Percentiles rank a stretch among this genome's conserved stretches.
Evolutionary conservation across 495 filamentous ascomycete species (phyloP).

Genomic region (Penicillium dipodomyicola): DNA sequence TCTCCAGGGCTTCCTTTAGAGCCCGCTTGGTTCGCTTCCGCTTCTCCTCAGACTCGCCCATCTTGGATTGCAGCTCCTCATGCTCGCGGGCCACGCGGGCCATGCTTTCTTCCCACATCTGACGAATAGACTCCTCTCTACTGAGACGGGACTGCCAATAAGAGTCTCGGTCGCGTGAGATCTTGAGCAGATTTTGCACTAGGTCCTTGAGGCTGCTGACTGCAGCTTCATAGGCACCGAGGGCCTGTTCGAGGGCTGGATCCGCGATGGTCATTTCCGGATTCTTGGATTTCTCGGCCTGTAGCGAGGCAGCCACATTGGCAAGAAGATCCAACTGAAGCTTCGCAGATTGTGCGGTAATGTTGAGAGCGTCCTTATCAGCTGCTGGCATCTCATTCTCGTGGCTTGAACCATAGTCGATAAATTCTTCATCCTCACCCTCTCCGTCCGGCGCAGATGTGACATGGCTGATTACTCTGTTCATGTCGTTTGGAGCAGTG

Average conservation of each 20-base stretch:
- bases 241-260: constrained; percentile 68
- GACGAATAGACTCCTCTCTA: constrained; percentile 79
- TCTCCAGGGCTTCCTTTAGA: constrained; percentile 80
- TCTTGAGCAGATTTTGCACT: constrained; percentile 82
- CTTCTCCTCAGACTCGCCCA: constrained; percentile 88
- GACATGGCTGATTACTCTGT: constrained; percentile 46
- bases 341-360: constrained; percentile 91
- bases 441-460: constrained; percentile 47
- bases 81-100: constrained; percentile 88
- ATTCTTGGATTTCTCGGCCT: constrained; percentile 66
- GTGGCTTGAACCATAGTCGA: constrained; percentile 77
- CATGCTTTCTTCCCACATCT: constrained; percentile 99
- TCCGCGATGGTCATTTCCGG: constrained; percentile 70
- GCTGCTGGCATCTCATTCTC: constrained; percentile 67
- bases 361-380: constrained; percentile 89
- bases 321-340: constrained; percentile 86
- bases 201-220: constrained; percentile 83
- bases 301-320: constrained; percentile 77
- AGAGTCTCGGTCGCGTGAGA: constrained; percentile 87
- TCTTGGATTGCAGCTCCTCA: constrained; percentile 79
- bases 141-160: constrained; percentile 97
- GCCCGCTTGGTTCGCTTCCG: constrained; percentile 85
- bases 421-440: constrained; percentile 81
- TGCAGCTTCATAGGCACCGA: constrained; percentile 85
- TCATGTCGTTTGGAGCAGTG: constrained; percentile 49